Conservation (phyloP, 2,329 filamentous ascomycete genomes). For the Ophiosphaerella korrae region DNA sequence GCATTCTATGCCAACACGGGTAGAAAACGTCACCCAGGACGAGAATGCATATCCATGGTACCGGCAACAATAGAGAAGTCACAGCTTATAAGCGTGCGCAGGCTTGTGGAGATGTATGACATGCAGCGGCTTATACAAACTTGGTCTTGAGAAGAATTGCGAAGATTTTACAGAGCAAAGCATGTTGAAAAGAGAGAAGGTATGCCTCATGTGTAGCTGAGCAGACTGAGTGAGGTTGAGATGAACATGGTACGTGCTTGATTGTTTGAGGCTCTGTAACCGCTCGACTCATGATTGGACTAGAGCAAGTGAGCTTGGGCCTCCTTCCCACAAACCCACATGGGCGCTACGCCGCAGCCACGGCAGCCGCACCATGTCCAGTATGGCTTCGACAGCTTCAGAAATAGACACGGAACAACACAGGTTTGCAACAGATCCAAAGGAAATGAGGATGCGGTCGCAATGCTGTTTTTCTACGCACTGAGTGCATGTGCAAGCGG, state of each 20-base stretch:
- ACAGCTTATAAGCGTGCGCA: no score
- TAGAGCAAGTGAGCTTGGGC: slow-evolving; percentile 14
- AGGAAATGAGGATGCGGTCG: no score
- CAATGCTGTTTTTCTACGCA: not conserved
- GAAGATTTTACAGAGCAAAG: no score
- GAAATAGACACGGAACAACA: not conserved
- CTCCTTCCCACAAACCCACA: slow-evolving; percentile 6
- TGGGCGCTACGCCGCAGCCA: slow-evolving; percentile 41
- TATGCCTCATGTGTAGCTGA: not conserved
- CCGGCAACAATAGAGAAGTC: no score
- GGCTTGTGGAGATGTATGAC: no score
- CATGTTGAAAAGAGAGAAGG: not conserved
- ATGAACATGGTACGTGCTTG: slow-evolving; percentile 12
- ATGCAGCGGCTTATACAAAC: no score
- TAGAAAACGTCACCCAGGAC: no score
- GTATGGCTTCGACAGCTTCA: not conserved
- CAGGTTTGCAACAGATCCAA: no score
- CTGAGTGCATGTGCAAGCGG: not conserved
- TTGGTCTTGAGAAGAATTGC: no score
- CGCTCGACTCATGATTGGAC: slow-evolving; percentile 34
- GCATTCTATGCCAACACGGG: no score
- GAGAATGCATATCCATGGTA: no score
- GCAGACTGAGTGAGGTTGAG: slow-evolving; percentile 25
- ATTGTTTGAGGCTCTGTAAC: slow-evolving; percentile 25
- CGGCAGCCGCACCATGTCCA: not conserved